Evolutionary conservation across 2,329 filamentous ascomycete species (phyloP), one percentile per base, ranked within the genome.

Genomic region (Cladobotryum mycophilum): DNA sequence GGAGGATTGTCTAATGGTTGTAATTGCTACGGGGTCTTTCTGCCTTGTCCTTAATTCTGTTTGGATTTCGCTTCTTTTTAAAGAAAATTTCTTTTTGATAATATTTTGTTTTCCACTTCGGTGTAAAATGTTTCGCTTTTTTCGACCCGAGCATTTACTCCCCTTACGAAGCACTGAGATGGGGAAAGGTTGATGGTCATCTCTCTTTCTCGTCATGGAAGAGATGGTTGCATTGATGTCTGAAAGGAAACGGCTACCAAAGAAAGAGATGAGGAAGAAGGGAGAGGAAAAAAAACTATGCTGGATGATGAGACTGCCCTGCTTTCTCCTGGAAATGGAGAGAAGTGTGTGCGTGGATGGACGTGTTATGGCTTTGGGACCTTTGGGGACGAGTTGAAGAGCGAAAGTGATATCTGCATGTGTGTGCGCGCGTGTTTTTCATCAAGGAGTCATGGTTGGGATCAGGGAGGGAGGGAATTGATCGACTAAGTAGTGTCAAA

Each of bases 1-100:
- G 53, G 53, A 64, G 63, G 58, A 59, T 62, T 61, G 61, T 54
- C 66, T 71, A 68, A 69, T 67, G 67, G 64, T 72, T 72, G 67
- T 73, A 70, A 71, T 73, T 64, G 64, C 60, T 58, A 47, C 55
- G 54, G 56, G 60, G 55, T 56, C 56, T 60, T 60, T 54, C 56
- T 54, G 55, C 55, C 58, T 61, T 38, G 43, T 51, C 51, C 51
- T 38, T 53, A 41, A 54, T 58, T 56, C 53, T 53, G 57, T 58
- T 56, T 60, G 33, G 12, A 15, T 18, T n/a, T 53, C 48, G 41
- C 44, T 37, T 55, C 55, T 43, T 45, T 50, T 47, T 48, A 47
- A 44, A 45, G 38, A 35, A 35, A 38, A 47, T 53, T 52, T 47
- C 38, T 47, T 41, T 48, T 51, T 43, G 35, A 42, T 51, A 48